These are phyloP conservation scores for Ambrosiella beaveri DNA, from an alignment of 2,329 filamentous ascomycete species.

Conservation along the genomic window DNA sequence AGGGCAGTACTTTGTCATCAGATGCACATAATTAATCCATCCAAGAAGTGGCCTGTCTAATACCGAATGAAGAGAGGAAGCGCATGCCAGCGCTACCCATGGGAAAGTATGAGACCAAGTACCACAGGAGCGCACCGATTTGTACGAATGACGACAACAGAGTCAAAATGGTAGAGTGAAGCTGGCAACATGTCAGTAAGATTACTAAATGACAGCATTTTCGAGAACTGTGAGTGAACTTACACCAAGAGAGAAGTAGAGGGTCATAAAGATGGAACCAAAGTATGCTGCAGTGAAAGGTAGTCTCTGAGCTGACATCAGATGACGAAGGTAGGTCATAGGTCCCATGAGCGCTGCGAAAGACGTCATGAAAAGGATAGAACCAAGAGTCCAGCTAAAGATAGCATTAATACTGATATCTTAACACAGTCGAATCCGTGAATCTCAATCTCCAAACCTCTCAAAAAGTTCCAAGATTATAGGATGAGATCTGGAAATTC, in stretches of 20 bases:
- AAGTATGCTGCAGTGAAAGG: constrained; percentile 94
- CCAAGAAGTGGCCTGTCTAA: constrained; percentile 71
- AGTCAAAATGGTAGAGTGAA: constrained; percentile 70
- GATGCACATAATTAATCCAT: constrained; percentile 48
- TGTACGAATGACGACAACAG: constrained; percentile 71
- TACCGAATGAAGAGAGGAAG: constrained; percentile 72
- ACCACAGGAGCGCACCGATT: constrained; percentile 72
- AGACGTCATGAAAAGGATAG: constrained; percentile 72
- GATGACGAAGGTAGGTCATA: constrained; percentile 62
- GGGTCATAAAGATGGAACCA: constrained; percentile 72
- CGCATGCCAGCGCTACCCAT: constrained; percentile 85
- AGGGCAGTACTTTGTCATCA: no score
- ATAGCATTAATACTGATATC: neutral
- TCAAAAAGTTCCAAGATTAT: no score
- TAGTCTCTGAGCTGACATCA: constrained; percentile 66
- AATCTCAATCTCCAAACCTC: no score
- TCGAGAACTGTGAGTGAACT: constrained; percentile 26
- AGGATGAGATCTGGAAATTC: no score
- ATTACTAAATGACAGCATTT: neutral
- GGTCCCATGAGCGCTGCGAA: constrained; percentile 94
- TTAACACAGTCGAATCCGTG: neutral
- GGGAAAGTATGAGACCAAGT: constrained; percentile 91
- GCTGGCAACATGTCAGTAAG: constrained; percentile 28
- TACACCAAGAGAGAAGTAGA: constrained; percentile 87
- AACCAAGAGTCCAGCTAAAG: constrained; percentile 83